Percentiles rank a stretch among this genome's conserved stretches.
Evolutionary conservation across 2,329 filamentous ascomycete species (phyloP).

Genomic region (Spiromastix sp.): DNA sequence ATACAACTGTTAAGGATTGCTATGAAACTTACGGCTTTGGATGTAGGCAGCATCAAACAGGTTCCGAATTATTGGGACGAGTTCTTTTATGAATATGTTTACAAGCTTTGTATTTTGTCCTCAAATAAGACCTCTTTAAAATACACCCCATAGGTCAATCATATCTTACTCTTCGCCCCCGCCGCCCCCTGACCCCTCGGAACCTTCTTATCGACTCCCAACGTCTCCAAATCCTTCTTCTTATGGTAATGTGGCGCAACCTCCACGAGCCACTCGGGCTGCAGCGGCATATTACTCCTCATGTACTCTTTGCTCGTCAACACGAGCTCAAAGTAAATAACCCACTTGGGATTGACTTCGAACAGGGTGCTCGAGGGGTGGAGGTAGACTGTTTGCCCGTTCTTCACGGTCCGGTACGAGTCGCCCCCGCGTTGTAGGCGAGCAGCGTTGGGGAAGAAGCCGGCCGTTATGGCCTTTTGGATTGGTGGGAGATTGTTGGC

Average conservation of each 20-base stretch:
- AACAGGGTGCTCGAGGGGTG: conserved; percentile 79
- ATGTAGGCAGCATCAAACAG: too few species aligned
- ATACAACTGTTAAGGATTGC: too few species aligned
- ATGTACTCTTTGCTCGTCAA: conserved; percentile 95
- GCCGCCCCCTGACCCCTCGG: conserved; percentile 46
- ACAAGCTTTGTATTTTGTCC: too few species aligned
- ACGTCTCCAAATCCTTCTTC: conserved; percentile 71
- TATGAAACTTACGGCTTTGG: too few species aligned
- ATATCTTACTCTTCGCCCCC: conserved; percentile 29
- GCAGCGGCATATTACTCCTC: conserved; percentile 74
- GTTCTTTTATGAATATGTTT: too few species aligned
- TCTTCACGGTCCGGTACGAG: conserved; percentile 85
- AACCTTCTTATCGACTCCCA: conserved; percentile 68
- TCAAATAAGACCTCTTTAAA: too few species aligned
- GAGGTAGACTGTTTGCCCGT: conserved; percentile 77
- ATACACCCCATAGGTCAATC: too few species aligned
- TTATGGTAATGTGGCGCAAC: conserved; percentile 93
- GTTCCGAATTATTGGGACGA: too few species aligned
- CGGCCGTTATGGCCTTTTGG: conserved; percentile 76
- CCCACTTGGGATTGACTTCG: conserved; percentile 70
- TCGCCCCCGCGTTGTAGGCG: conserved; percentile 73
- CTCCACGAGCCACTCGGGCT: conserved; percentile 76
- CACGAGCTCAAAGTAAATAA: conserved; percentile 79
- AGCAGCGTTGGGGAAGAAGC: conserved; percentile 91
- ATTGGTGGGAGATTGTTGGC: conserved; percentile 65